Evolutionary conservation across 1,284 basidiomycete genomes (phyloP).

Genomic region (Boletus putidus): DNA sequence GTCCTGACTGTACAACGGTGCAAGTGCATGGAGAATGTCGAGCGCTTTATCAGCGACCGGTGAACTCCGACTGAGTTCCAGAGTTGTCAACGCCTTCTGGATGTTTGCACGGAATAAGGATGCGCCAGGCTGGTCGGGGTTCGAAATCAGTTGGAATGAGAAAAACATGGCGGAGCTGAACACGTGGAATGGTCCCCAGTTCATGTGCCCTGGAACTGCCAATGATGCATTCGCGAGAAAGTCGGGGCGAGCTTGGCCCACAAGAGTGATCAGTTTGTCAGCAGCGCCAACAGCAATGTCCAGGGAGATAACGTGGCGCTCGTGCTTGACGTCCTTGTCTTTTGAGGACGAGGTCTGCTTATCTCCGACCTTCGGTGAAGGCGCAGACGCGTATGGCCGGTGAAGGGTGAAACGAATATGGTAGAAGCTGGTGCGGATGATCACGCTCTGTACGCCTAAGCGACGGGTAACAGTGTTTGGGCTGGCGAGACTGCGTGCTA

Average conservation of each 20-base stretch:
- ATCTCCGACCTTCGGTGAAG: slow-evolving; percentile 24
- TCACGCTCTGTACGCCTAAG: slow-evolving; percentile 72
- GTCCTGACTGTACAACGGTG: slow-evolving; percentile 66
- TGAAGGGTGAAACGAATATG: slow-evolving; percentile 82
- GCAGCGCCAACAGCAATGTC: slow-evolving; percentile 73
- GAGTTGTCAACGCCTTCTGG: slow-evolving; percentile 60
- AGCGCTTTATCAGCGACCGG: slow-evolving; percentile 71
- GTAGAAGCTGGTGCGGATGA: slow-evolving; percentile 70
- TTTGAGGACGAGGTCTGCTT: slow-evolving; percentile 35
- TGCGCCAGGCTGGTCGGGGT: slow-evolving; percentile 73
- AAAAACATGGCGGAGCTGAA: slow-evolving; percentile 86
- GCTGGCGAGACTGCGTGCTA: slow-evolving; percentile 67
- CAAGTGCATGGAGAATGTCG: slow-evolving; percentile 64
- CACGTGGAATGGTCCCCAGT: slow-evolving; percentile 77
- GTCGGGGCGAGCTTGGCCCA: slow-evolving; percentile 67
- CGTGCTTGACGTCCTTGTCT: slow-evolving; percentile 48
- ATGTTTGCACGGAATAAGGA: slow-evolving; percentile 71
- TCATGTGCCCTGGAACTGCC: slow-evolving; percentile 76
- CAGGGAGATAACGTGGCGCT: slow-evolving; percentile 51
- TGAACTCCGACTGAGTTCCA: slow-evolving; percentile 61
- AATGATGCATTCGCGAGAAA: slow-evolving; percentile 65
- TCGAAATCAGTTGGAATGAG: slow-evolving; percentile 76
- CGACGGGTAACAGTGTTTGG: slow-evolving; percentile 54
- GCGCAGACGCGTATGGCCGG: slow-evolving; percentile 64
- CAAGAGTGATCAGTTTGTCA: slow-evolving; percentile 71